These are phyloP conservation scores for Tricholoma sp. DNA, from an alignment of 768 basidiomycete genomes.

Conservation along the genomic window DNA sequence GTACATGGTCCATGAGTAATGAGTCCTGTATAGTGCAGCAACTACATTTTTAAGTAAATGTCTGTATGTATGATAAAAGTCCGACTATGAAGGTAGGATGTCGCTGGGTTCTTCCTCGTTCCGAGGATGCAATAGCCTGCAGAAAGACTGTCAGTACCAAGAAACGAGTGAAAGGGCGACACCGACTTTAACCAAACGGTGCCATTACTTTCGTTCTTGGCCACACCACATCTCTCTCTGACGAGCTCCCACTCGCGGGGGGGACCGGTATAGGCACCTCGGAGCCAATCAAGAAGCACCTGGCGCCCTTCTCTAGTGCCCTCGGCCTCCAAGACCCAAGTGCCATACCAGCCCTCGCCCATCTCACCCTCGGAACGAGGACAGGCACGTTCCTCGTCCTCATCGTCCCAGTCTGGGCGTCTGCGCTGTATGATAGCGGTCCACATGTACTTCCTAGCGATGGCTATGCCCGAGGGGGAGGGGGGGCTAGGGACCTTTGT, in stretches of 20 bases:
- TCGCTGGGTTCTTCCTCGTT: background rate
- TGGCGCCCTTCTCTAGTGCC: slow-evolving; percentile 66
- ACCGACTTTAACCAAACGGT: slow-evolving; percentile 56
- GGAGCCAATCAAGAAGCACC: slow-evolving; percentile 50
- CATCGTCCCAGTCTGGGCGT: slow-evolving; percentile 5
- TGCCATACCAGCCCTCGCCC: slow-evolving; percentile 69
- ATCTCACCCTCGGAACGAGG: slow-evolving; percentile 30
- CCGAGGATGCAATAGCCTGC: background rate
- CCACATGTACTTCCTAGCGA: slow-evolving; percentile 5
- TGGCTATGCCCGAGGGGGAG: slow-evolving; percentile 7
- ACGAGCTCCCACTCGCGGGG: slow-evolving; percentile 47
- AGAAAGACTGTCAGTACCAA: background rate
- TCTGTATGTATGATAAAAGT: background rate
- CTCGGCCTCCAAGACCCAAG: slow-evolving; percentile 78
- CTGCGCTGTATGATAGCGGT: slow-evolving; percentile 5
- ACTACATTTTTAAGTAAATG: background rate
- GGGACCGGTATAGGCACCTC: slow-evolving; percentile 24
- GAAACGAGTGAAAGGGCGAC: slow-evolving; percentile 3
- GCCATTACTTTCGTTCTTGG: slow-evolving; percentile 23
- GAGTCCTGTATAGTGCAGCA: background rate
- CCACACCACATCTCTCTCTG: slow-evolving; percentile 54
- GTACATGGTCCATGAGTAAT: background rate
- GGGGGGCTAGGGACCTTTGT: background rate
- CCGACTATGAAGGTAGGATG: no score
- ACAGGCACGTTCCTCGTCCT: slow-evolving; percentile 15